phyloP scores from a whole-genome alignment of 371 early-diverging fungal genomes.

The Apophysomyces variabilis region DNA sequence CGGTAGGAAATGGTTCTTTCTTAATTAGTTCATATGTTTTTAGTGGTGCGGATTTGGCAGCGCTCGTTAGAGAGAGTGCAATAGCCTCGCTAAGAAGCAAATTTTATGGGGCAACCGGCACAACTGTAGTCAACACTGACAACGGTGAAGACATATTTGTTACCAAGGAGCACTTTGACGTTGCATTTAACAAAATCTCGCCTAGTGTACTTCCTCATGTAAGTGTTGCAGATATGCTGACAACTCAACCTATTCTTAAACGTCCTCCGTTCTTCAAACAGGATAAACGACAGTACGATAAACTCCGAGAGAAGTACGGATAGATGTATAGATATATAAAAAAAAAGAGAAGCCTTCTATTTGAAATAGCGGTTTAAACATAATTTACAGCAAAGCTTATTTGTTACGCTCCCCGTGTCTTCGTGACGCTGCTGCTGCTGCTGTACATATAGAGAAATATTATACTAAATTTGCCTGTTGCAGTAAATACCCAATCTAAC shows the following conservation, averaged over 20 bases:
- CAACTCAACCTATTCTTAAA: neutral
- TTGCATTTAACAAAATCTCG: conserved; percentile 80
- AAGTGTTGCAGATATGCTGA: conserved; percentile 1
- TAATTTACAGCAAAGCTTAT: neutral
- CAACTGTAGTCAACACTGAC: conserved; percentile 15
- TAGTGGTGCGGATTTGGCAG: conserved; percentile 96
- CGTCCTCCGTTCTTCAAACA: conserved; percentile 13
- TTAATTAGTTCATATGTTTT: neutral
- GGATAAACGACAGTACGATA: conserved; percentile 37
- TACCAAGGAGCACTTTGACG: conserved; percentile 71
- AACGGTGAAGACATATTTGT: conserved; percentile 60
- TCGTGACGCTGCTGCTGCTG: no score
- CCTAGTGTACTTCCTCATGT: conserved; percentile 83
- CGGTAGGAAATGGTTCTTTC: neutral
- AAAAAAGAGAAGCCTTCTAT: neutral
- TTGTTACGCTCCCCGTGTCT: no score
- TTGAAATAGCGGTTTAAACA: neutral
- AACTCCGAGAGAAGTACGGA: conserved; percentile 37
- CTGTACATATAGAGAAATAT: no score
- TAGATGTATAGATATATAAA: neutral
- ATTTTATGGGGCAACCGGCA: conserved; percentile 45
- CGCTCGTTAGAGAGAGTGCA: conserved; percentile 90
- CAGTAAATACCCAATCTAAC: no score
- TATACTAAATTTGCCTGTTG: no score
- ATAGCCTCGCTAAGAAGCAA: conserved; percentile 80